Base-by-base conservation (phyloP, 768 basidiomycete genomes). In the Daedaleopsis nitida region DNA sequence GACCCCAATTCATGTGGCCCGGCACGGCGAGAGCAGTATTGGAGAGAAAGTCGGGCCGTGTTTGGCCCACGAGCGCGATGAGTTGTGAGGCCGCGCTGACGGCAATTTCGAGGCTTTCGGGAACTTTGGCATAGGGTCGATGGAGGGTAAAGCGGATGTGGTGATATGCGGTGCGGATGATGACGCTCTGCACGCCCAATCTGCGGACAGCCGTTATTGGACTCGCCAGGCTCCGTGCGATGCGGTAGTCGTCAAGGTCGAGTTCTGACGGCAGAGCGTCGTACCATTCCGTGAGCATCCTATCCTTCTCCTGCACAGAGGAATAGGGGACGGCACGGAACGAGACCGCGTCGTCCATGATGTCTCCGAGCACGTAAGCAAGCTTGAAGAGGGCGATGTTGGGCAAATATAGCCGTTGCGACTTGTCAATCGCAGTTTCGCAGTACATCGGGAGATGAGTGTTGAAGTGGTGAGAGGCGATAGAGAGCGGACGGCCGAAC, bases 141-240 rank as follows among this genome's bases (percentile, higher is more conserved):
- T 94, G 91, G 45, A 94, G 83, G 32, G 89, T 89, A 70, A 94
- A 92, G 51, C 92, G 89, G 65, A 92, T 89, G 72, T 93, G 90
- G 68, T 88, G 84, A 73, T 86, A 91, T 45, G 88, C 86, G 3
- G 86, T 85, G 57, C 88, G 86, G 61, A 91, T 84, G 68, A 91
- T 88, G 44, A 93, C 86, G 70, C 89, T 89, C 71, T 93, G 91
- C 16, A 93, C 89, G 35, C 88, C 92, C 21, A 86, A 70, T 55
- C 92, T 83, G 56, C 89, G 84, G 19, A 79, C 78, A n/a, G 81
- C 70, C 14, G 81, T 78, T 63, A 85, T 80, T 2, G 81, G 73
- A 37, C 87, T 89, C 11, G 88, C 87, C 34, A 93, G 79, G 65
- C 85, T 86, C 64, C 87, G 84, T 16, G 88, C 88, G 9, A 92